phyloP scores from a whole-genome alignment of 2,329 filamentous ascomycete species.

The Verticillium tricorpus region DNA sequence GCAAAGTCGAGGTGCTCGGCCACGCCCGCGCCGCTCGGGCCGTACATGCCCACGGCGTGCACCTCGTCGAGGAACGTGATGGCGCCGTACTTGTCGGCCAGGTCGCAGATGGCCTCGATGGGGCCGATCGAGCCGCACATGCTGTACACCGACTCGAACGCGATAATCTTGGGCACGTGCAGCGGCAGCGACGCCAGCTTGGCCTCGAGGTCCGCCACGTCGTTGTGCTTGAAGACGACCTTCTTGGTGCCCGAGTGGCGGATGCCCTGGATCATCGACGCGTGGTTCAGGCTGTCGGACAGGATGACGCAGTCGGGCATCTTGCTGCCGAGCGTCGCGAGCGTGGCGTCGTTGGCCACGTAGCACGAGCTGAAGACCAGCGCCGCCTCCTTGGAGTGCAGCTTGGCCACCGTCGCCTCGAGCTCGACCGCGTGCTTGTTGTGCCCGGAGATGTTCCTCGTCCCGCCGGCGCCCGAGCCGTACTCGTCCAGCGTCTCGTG shows the following conservation, averaged over 20 bases:
- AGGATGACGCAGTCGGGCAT: constrained; percentile 94
- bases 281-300: constrained; percentile 96
- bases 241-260: constrained; percentile 96
- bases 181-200: constrained; percentile 86
- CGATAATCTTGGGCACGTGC: constrained; percentile 92
- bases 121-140: constrained; percentile 98
- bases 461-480: constrained; percentile 90
- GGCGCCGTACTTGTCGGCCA: constrained; percentile 96
- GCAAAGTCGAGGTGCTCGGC: constrained; percentile 97
- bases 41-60: constrained; percentile 98
- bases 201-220: constrained; percentile 84
- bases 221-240: constrained; percentile 98
- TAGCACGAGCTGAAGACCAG: constrained; percentile 98
- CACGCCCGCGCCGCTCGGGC: constrained; percentile 89
- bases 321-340: constrained; percentile 95
- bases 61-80: constrained; percentile 98
- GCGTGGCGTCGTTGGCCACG: constrained; percentile 94
- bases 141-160: constrained; percentile 97
- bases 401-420: constrained; percentile 75
- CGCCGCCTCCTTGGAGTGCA: constrained; percentile 88
- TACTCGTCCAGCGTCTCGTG: constrained; percentile 93
- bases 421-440: constrained; percentile 89
- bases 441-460: constrained; percentile 95
- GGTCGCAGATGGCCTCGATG: constrained; percentile 91
- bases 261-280: constrained; percentile 99